Evolutionary conservation across 2,329 filamentous ascomycete species (phyloP), one percentile per base, ranked within the genome.

Genomic region (Fonsecaea pugnacius): DNA sequence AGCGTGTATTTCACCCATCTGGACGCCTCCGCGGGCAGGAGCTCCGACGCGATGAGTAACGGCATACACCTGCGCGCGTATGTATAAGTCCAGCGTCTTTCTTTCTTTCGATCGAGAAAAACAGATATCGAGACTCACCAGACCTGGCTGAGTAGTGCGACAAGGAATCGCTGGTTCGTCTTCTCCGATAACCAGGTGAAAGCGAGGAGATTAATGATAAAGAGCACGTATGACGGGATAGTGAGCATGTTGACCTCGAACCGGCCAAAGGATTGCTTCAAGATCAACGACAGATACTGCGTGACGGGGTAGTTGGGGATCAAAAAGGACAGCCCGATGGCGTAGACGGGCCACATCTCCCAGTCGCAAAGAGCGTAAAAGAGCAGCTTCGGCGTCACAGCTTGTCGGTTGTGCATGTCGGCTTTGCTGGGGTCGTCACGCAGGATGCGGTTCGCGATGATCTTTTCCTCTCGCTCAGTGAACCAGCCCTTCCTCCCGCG

Each of bases 221-320:
- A 67, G 4, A 74, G 73, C 73, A 58, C 70, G 71, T 76, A 74
- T 7, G 71, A 74, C 66, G 83, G 76, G 18, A 90, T 89, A 1
- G 83, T 82, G 7, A 90, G 80, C 35, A 90, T 73, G 70, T 89
- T 90, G 1, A 85, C 81, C 18, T 85, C 77, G 73, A 90, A 87
- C 12, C 83, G 85, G 65, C 79, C 76, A 74, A 88, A 88, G 0
- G 89, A 76, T 1, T 78, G 43, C 75, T 55, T 81, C 1, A 89
- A 78, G 1, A 83, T 85, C 7, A 88, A 80, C 0, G 87, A 86
- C 3, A 90, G 78, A 64, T 88, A 89, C 24, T 75, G 77, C 0
- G 79, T 78, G 10, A 48, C 43, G 14, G 43, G 43, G 43, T 48
- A 48, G 43, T 48, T 48, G 0, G 79, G 75, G 7, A 73, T 74